Evolutionary conservation across 192 early-diverging fungal genomes (phyloP).

Genomic region (Martensiomyces pterosporus): DNA sequence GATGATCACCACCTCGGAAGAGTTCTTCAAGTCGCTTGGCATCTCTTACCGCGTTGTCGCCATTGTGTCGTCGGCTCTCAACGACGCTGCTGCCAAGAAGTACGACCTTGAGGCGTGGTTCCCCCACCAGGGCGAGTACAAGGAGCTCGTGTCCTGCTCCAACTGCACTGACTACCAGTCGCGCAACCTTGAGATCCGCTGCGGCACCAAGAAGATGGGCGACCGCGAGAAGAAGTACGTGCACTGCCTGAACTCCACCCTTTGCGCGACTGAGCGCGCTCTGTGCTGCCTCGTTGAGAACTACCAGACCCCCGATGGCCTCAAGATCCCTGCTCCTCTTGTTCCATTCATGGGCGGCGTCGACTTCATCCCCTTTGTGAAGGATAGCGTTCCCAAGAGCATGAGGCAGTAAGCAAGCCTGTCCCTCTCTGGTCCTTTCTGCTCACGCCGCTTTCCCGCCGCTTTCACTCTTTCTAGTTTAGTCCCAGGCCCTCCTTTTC

Average conservation of each 20-base stretch:
- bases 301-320: constrained; percentile 88
- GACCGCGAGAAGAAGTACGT: constrained; percentile 93
- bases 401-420: constrained; percentile 32
- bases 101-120: constrained; percentile 99
- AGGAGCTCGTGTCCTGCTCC: constrained; percentile 97
- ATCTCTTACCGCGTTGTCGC: constrained; percentile 92
- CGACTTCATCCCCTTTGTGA: constrained; percentile 80
- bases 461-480: no score
- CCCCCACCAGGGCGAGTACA: constrained; percentile 96
- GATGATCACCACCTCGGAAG: constrained; percentile 88
- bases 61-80: constrained; percentile 96
- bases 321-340: constrained; percentile 81
- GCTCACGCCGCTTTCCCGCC: no score
- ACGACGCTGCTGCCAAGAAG: constrained; percentile 99
- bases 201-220: constrained; percentile 95
- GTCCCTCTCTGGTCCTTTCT: no score
- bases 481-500: no score
- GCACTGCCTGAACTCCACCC: constrained; percentile 95
- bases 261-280: constrained; percentile 93
- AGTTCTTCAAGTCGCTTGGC: constrained; percentile 92
- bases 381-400: constrained; percentile 33
- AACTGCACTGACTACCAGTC: constrained; percentile 99
- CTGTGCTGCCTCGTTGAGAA: constrained; percentile 95
- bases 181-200: constrained; percentile 89
- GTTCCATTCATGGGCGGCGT: constrained; percentile 91